Evolutionary conservation across 306 rosid genomes (phyloP).

Genomic region (Oxytropis ochrocephala): DNA sequence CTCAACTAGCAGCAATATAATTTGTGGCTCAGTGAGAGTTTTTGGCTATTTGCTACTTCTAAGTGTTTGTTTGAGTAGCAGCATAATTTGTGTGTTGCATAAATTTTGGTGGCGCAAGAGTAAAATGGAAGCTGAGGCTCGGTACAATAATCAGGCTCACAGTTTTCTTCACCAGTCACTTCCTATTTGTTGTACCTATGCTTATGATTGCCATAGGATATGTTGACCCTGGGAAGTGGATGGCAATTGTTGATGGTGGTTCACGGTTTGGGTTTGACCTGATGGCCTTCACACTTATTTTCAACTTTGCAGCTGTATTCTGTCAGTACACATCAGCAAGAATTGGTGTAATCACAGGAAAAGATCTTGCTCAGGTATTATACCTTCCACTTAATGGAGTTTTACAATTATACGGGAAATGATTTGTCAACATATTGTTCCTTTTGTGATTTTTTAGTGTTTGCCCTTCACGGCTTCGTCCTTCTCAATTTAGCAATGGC

Average conservation of each 20-base stretch:
- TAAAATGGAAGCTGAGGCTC: constrained; percentile 50
- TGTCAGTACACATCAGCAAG: constrained; percentile 82
- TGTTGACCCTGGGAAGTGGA: constrained; percentile 98
- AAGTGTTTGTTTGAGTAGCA: constrained; percentile 22
- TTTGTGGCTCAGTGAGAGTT: constrained; percentile 24
- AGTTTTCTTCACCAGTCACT: constrained; percentile 40
- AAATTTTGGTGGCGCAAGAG: constrained; percentile 20
- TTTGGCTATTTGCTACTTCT: constrained; percentile 6
- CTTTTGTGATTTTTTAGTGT: not conserved
- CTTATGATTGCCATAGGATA: constrained; percentile 77
- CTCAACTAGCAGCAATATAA: constrained; percentile 5
- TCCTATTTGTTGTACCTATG: constrained; percentile 51
- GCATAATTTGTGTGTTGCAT: constrained; percentile 16
- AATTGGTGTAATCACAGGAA: constrained; percentile 74
- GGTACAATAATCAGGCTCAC: constrained; percentile 20
- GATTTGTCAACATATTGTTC: constrained; percentile 4
- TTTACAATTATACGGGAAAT: not conserved
- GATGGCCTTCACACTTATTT: constrained; percentile 49
- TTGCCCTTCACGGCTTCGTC: not conserved
- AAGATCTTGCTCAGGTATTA: constrained; percentile 85
- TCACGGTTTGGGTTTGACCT: constrained; percentile 73
- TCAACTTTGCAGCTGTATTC: constrained; percentile 74
- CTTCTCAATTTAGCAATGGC: not conserved
- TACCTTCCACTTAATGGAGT: constrained; percentile 8
- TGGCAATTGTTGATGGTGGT: constrained; percentile 77